Percentiles rank a stretch among this genome's conserved stretches.
phyloP scores from a whole-genome alignment of 257 asterid genomes.

The Nicotiana tomentosiformis region DNA sequence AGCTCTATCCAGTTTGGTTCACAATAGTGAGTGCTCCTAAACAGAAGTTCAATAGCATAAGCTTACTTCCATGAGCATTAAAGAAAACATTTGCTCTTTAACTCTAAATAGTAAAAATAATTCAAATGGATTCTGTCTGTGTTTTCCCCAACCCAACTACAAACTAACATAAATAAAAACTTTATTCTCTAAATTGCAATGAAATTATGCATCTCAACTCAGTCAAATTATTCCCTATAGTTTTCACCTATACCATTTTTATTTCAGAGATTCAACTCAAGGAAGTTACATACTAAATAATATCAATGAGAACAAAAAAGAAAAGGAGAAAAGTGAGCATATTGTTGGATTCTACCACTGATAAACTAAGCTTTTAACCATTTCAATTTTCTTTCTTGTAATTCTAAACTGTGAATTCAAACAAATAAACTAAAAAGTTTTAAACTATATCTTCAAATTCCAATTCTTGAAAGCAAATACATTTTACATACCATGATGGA shows the following conservation, averaged over 20 bases:
- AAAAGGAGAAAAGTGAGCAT: neutral
- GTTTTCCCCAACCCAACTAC: neutral
- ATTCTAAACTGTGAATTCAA: neutral
- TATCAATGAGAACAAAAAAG: neutral
- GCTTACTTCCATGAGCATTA: neutral
- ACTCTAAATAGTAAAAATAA: neutral
- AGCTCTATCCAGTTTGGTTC: neutral
- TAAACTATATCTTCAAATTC: no score
- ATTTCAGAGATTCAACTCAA: neutral
- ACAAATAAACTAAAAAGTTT: no score
- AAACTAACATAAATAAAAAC: neutral
- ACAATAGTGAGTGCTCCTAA: neutral
- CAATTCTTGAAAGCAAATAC: no score
- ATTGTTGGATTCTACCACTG: neutral
- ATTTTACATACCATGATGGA: slow-evolving; percentile 16
- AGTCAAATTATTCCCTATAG: neutral
- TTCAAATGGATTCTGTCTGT: neutral
- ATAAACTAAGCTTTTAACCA: neutral
- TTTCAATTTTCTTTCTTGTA: neutral
- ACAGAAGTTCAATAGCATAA: neutral
- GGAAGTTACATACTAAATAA: neutral
- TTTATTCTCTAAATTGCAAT: neutral
- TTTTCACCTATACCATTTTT: neutral
- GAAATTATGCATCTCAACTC: neutral
- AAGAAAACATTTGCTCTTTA: neutral